Evolutionary conservation across 805 yeast genomes (phyloP).

Genomic region (Saccharomycopsis sp.): DNA sequence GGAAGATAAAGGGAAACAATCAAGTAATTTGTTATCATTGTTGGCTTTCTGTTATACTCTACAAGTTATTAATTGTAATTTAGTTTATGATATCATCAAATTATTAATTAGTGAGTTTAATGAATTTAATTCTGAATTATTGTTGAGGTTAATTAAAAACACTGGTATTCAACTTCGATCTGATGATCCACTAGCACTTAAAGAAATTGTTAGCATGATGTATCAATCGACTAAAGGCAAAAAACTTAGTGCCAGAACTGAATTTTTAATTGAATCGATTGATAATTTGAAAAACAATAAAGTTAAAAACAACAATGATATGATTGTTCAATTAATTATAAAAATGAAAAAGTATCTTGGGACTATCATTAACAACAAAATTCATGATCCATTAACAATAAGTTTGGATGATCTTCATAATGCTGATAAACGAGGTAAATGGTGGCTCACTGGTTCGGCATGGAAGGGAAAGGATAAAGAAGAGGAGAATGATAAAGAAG

Average conservation of each 20-base stretch:
- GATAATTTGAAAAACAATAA: constrained; percentile 83
- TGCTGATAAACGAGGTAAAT: constrained; percentile 78
- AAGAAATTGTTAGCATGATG: constrained; percentile 61
- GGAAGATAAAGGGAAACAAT: constrained; percentile 34
- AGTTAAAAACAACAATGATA: constrained; percentile 47
- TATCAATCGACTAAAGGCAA: constrained; percentile 38
- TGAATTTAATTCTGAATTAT: constrained; percentile 70
- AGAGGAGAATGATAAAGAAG: constrained; percentile 16
- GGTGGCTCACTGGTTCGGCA: constrained; percentile 99
- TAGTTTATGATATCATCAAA: constrained; percentile 71
- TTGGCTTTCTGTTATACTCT: constrained; percentile 72
- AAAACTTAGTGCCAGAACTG: constrained; percentile 54
- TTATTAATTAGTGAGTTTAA: constrained; percentile 45
- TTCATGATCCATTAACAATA: constrained; percentile 76
- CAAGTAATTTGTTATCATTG: constrained; percentile 63
- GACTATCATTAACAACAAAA: constrained; percentile 37
- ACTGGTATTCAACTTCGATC: constrained; percentile 81
- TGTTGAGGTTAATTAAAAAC: constrained; percentile 62
- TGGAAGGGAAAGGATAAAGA: constrained; percentile 65
- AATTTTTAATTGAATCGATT: constrained; percentile 78
- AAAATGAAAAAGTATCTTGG: constrained; percentile 62
- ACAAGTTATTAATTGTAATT: constrained; percentile 63
- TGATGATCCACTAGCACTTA: constrained; percentile 84
- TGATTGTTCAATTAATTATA: constrained; percentile 42
- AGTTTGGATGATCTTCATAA: constrained; percentile 72